Base-by-base conservation (phyloP, 306 rosid genomes). In the Dryas drummondii region DNA sequence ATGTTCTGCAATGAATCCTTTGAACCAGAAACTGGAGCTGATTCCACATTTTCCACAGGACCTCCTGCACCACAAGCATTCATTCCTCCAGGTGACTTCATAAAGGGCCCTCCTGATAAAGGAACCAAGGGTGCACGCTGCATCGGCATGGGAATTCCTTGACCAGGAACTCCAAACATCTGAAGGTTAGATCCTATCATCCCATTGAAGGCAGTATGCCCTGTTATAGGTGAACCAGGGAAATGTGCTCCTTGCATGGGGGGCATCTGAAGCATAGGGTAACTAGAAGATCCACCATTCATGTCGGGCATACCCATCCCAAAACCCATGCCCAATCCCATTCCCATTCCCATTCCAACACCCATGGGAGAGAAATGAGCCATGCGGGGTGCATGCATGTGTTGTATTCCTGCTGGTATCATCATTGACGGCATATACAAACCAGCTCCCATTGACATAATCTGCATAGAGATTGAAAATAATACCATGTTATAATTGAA, bases 401-500 rank as follows among this genome's bases (percentile, higher is more conserved):
- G 93, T 76, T 84, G 97, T 87, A 93, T 84, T 84, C 87, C 98
- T 17, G 81, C 51, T 16, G 89, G 88, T 85, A 89, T 76, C 92
- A 89, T 89, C 96, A 91, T 84, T 49, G 88, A 91, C 55, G 93
- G 89, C 97, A 88, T 84, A 79, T 81, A 93, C 70, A 89, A 84
- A 82, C 91, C 88, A 56, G 87, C 80, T 84, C 97, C 97, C 97
- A 93, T 91, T 14, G 98, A 91, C 98, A 93, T 93, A 19, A 89
- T 80, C 98, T 93, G 89, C 74, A 62, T 47, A 70, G 64, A 58
- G n/a, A 79, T 77, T 63, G 7, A 51, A 85, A 79, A 84, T 61
- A 69, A 63, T 58, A 73, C 64, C 81, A 65, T 17, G n/a, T 46
- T 78, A 65, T 22, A 58, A 56, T 45, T 40, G 49, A 58, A 75